Evolutionary conservation across 331 rosid species (phyloP).

Genomic region (Spiraea crenata): DNA sequence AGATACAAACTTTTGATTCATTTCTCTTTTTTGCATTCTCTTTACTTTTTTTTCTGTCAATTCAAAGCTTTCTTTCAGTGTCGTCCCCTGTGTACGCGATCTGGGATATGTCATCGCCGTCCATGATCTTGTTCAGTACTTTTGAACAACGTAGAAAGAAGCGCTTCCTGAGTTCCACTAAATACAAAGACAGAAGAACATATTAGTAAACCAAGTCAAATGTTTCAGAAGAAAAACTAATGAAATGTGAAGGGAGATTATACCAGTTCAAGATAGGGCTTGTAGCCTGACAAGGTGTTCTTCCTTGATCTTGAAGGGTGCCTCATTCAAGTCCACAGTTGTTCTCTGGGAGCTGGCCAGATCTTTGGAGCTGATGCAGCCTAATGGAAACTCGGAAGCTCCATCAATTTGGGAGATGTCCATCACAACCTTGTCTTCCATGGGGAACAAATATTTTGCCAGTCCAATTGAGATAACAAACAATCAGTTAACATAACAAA

Average conservation of each 20-base stretch:
- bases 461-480: constrained; percentile 47
- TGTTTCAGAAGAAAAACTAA: not conserved
- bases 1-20: no score
- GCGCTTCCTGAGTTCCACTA: constrained; percentile 67
- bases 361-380: constrained; percentile 23
- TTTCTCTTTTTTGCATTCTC: no score
- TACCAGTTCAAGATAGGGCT: constrained; percentile 61
- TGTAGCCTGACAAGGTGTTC: constrained; percentile 57
- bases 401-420: constrained; percentile 57
- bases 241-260: constrained; percentile 16
- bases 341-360: constrained; percentile 26
- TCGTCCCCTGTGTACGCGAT: constrained; percentile 44
- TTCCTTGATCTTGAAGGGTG: constrained; percentile 61
- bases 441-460: constrained; percentile 60
- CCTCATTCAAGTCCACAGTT: constrained; percentile 63
- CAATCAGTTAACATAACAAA: constrained; percentile 5
- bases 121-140: constrained; percentile 68
- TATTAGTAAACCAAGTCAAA: not conserved
- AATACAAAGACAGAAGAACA: constrained; percentile 14
- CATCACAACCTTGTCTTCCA: constrained; percentile 65
- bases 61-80: no score
- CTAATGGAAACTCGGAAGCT: constrained; percentile 43
- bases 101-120: constrained; percentile 54
- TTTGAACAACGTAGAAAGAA: constrained; percentile 71
- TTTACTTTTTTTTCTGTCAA: no score